Conservation (phyloP, 1,284 basidiomycete genomes). For the Cutaneotrichosporon arboriforme region DNA sequence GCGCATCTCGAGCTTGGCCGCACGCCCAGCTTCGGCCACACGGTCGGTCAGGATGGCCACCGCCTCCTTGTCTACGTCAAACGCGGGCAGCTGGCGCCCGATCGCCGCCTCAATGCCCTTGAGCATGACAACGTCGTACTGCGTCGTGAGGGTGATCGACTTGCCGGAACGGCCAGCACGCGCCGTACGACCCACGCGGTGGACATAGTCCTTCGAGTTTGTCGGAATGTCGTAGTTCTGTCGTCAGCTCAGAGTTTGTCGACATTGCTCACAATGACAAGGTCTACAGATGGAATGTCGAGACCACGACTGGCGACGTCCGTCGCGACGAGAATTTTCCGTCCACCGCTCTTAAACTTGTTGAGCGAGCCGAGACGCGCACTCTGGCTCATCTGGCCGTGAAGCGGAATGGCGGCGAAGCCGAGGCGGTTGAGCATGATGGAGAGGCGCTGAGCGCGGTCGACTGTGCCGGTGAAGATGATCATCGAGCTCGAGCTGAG, state of each 20-base stretch:
- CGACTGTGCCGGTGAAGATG: conserved; percentile 92
- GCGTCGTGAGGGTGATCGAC: conserved; percentile 91
- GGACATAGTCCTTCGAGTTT: conserved; percentile 99
- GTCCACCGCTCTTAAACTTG: conserved; percentile 94
- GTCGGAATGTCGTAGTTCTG: conserved; percentile 94
- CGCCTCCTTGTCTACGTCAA: conserved; percentile 85
- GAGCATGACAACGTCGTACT: conserved; percentile 96
- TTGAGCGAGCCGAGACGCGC: conserved; percentile 88
- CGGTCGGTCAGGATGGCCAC: conserved; percentile 82
- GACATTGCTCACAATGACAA: conserved; percentile 62
- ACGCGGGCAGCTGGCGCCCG: conserved; percentile 87
- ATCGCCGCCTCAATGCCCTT: conserved; percentile 90
- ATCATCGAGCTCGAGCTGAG: conserved; percentile 90
- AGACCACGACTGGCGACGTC: conserved; percentile 94
- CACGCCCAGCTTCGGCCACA: conserved; percentile 79
- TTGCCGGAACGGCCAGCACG: conserved; percentile 94
- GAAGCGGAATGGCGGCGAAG: conserved; percentile 91
- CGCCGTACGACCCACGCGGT: conserved; percentile 94
- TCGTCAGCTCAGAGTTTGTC: not conserved
- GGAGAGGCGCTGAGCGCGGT: conserved; percentile 84
- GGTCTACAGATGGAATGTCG: conserved; percentile 92
- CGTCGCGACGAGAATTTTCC: conserved; percentile 95
- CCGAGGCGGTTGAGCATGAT: conserved; percentile 86
- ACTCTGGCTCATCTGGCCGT: conserved; percentile 92
- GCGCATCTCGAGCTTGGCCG: conserved; percentile 68